Percentiles rank a stretch among this genome's conserved stretches.
Evolutionary conservation across 192 early-diverging fungal species (phyloP).

Genomic region (Gorgonomyces haynaldii): DNA sequence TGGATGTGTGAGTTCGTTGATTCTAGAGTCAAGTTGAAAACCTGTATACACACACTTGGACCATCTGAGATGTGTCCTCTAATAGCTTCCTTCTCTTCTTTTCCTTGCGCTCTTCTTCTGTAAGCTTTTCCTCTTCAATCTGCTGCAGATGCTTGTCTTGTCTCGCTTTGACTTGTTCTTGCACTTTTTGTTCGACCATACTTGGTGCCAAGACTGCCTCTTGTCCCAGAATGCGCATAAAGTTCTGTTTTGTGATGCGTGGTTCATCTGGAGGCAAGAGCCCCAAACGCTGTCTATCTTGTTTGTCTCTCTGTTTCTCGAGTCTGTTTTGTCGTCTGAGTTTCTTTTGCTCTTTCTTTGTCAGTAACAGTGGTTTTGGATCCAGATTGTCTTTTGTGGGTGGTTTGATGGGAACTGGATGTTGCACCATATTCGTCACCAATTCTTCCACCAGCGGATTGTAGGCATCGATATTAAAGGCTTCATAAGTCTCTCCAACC

Average conservation of each 20-base stretch:
- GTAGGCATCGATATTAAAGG: conserved; percentile 26
- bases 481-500: conserved; percentile 56
- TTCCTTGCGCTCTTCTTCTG: conserved; percentile 70
- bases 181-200: conserved; percentile 83
- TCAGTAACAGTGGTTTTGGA: conserved; percentile 64
- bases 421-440: conserved; percentile 69
- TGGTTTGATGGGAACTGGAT: conserved; percentile 72
- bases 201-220: conserved; percentile 94
- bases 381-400: conserved; percentile 42
- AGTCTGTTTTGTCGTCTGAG: conserved; percentile 74
- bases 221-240: conserved; percentile 90
- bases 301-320: conserved; percentile 83
- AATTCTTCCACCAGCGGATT: conserved; percentile 32
- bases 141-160: conserved; percentile 67
- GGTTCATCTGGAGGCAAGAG: conserved; percentile 84
- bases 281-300: conserved; percentile 88
- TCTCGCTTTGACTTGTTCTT: conserved; percentile 71
- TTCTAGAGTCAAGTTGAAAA: conserved; percentile 38
- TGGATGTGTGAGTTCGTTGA: conserved; percentile 66
- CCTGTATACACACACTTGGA: conserved; percentile 79
- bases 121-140: conserved; percentile 74
- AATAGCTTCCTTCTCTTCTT: conserved; percentile 65
- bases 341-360: conserved; percentile 85
- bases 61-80: conserved; percentile 54
- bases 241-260: conserved; percentile 81